A percentile compares a stretch with the other conserved stretches of the same genome.
phyloP scores from a whole-genome alignment of 139 green algal species.

The Tetraselmis striata region DNA sequence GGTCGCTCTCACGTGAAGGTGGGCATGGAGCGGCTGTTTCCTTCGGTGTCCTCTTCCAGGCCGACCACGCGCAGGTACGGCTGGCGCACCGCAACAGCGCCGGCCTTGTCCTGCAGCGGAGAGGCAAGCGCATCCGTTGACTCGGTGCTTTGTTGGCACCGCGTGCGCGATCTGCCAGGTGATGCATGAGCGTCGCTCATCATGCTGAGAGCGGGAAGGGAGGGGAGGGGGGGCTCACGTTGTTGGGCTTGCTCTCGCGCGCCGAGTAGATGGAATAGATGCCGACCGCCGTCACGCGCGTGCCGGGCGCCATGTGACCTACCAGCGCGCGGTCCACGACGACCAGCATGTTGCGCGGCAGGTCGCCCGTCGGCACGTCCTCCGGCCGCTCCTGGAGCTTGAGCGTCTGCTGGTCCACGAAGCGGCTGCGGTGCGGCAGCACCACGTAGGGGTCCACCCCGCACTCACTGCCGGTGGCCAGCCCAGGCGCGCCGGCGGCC shows the following conservation, averaged over 20 bases:
- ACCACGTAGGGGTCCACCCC: constrained; percentile 74
- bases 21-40: constrained; percentile 57
- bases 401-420: constrained; percentile 94
- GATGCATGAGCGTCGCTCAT: too few species aligned
- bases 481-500: constrained; percentile 9
- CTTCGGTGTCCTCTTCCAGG: constrained; percentile 69
- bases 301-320: constrained; percentile 75
- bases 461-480: constrained; percentile 48
- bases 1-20: constrained; percentile 53
- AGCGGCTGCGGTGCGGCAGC: constrained; percentile 67
- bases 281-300: constrained; percentile 80
- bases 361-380: constrained; percentile 90
- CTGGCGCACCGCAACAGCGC: constrained; percentile 65
- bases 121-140: too few species aligned
- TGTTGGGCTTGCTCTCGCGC: constrained; percentile 18
- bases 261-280: constrained; percentile 87
- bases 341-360: constrained; percentile 79
- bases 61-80: constrained; percentile 93
- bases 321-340: constrained; percentile 80
- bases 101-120: constrained; percentile 22
- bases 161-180: too few species aligned
- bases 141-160: too few species aligned
- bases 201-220: too few species aligned
- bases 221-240: too few species aligned
- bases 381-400: constrained; percentile 97